These are phyloP conservation scores for Ambispora gerdemannii DNA, from an alignment of 192 early-diverging fungal genomes.

Conservation along the genomic window DNA sequence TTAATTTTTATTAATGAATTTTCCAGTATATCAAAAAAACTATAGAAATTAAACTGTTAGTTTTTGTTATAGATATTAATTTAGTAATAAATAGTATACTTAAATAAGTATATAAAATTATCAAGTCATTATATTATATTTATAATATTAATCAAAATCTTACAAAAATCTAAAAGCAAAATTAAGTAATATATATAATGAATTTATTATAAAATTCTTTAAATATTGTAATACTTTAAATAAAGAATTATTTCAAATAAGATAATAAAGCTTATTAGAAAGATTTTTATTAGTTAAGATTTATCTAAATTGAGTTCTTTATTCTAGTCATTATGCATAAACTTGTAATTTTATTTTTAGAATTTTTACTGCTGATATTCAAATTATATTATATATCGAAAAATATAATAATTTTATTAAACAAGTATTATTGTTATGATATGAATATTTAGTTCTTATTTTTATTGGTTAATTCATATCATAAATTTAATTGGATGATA, in stretches of 20 bases:
- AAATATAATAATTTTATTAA: constrained; percentile 2
- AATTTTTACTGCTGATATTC: not conserved
- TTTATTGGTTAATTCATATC: too few relatives aligned
- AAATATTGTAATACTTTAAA: not conserved
- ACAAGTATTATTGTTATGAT: too few relatives aligned
- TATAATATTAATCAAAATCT: constrained; percentile 2
- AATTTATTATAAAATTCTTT: not conserved
- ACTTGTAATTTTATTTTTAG: not conserved
- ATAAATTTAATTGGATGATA: too few relatives aligned
- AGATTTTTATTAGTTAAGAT: not conserved
- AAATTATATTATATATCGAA: not conserved
- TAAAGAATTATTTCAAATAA: too few relatives aligned
- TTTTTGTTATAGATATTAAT: not conserved
- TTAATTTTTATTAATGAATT: constrained; percentile 4
- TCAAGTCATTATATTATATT: not conserved
- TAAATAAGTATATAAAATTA: constrained; percentile 3
- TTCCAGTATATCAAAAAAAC: not conserved
- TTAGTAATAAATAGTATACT: not conserved
- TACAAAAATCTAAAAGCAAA: not conserved
- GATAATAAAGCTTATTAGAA: not conserved
- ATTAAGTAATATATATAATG: not conserved
- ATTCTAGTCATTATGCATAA: not conserved
- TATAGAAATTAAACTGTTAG: not conserved
- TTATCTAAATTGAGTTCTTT: not conserved
- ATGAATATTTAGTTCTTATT: too few relatives aligned